Conservation (phyloP, 2,329 filamentous ascomycete genomes). For the Leptodontidium sp. region DNA sequence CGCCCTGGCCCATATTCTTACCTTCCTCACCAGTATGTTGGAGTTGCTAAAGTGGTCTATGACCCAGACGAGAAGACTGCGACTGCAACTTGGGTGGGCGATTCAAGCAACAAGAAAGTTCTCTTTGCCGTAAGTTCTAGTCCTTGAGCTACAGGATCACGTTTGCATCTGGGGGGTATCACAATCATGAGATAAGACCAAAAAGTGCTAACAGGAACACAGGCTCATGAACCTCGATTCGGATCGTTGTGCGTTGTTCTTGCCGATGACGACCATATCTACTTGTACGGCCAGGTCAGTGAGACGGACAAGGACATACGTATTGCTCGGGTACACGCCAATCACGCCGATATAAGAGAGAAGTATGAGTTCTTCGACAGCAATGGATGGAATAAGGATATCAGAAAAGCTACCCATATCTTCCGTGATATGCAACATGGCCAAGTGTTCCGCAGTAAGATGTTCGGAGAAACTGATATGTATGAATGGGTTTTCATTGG, state of each 20-base stretch:
- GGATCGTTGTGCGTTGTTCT: constrained; percentile 30
- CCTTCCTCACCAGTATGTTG: constrained; percentile 16
- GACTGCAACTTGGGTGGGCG: neutral
- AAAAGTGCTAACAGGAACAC: constrained; percentile 3
- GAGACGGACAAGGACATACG: constrained; percentile 29
- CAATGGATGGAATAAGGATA: constrained; percentile 23
- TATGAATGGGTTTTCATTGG: constrained; percentile 36
- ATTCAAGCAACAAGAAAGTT: neutral
- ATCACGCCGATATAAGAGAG: neutral
- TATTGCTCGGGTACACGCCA: constrained; percentile 29
- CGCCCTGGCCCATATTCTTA: neutral
- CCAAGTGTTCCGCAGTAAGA: constrained; percentile 34
- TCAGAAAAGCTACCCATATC: constrained; percentile 21
- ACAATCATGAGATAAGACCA: neutral
- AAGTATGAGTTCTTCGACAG: constrained; percentile 31
- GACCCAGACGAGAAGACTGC: neutral
- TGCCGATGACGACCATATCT: constrained; percentile 24
- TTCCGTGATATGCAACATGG: constrained; percentile 35
- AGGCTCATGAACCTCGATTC: constrained; percentile 31
- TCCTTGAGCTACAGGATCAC: neutral
- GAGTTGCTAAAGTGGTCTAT: constrained; percentile 21
- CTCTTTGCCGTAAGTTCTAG: constrained; percentile 8
- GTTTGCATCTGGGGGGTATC: neutral
- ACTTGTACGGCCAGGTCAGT: constrained; percentile 34
- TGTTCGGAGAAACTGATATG: constrained; percentile 31